phyloP scores from a whole-genome alignment of 2,329 filamentous ascomycete genomes.

The Zarea fungicola region DNA sequence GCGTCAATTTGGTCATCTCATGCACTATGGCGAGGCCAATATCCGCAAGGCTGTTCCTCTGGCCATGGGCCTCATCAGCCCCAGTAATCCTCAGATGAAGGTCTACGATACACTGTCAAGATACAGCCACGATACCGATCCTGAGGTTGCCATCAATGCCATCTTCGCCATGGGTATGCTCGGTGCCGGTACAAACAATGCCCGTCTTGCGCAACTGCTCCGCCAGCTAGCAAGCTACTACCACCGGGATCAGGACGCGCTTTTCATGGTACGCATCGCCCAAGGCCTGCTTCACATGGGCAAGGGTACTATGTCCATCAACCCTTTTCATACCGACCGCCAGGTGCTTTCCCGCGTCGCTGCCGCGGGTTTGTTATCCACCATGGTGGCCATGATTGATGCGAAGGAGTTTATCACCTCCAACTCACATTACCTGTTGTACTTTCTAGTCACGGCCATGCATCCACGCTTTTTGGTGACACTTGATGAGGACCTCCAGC shows the following conservation, averaged over 20 bases:
- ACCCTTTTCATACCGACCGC: conserved; percentile 98
- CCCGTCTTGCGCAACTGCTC: conserved; percentile 87
- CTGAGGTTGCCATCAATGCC: conserved; percentile 94
- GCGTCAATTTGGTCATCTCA: conserved; percentile 93
- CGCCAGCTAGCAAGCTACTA: conserved; percentile 97
- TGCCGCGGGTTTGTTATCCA: conserved; percentile 81
- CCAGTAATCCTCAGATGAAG: conserved; percentile 99
- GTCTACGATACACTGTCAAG: conserved; percentile 96
- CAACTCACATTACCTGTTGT: conserved; percentile 83
- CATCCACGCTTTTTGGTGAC: conserved; percentile 95
- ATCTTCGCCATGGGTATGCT: conserved; percentile 99
- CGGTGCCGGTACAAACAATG: conserved; percentile 96
- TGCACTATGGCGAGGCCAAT: conserved; percentile 98
- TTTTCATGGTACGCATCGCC: conserved; percentile 99
- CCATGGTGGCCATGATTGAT: conserved; percentile 90
- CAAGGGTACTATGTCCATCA: conserved; percentile 93
- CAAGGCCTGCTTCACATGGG: conserved; percentile 98
- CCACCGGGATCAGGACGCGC: conserved; percentile 87
- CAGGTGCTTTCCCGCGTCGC: conserved; percentile 91
- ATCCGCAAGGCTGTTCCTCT: conserved; percentile 94
- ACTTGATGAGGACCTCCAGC: conserved; percentile 89
- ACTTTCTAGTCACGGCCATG: conserved; percentile 96
- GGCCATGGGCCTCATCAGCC: conserved; percentile 93
- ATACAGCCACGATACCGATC: conserved; percentile 98
- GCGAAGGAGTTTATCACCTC: conserved; percentile 75